Conservation (phyloP, 2,329 filamentous ascomycete species). For the Ceratocystis papillata region DNA sequence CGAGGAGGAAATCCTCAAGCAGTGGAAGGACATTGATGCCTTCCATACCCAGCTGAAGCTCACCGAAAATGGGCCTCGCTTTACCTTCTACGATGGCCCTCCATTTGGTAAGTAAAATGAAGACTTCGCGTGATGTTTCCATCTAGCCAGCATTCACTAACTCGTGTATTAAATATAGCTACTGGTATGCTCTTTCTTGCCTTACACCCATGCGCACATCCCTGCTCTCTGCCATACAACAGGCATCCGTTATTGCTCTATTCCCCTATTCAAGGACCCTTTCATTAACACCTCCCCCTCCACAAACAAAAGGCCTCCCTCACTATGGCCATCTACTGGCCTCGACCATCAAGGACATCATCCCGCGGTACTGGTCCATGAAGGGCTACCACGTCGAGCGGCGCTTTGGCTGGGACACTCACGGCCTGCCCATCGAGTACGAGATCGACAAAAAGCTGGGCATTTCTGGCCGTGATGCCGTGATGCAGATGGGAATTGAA, state of each 20-base stretch:
- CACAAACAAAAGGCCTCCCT: slow-evolving; percentile 26
- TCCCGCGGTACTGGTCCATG: slow-evolving; percentile 86
- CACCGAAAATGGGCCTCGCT: slow-evolving; percentile 68
- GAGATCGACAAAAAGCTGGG: slow-evolving; percentile 87
- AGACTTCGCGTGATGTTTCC: background rate
- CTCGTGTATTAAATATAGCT: slow-evolving; percentile 18
- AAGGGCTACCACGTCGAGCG: slow-evolving; percentile 77
- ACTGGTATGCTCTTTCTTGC: slow-evolving; percentile 22
- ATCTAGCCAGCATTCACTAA: slow-evolving; percentile 14
- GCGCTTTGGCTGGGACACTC: slow-evolving; percentile 78
- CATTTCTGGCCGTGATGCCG: slow-evolving; percentile 68
- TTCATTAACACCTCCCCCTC: background rate
- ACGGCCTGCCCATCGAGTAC: slow-evolving; percentile 78
- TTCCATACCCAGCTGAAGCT: slow-evolving; percentile 37
- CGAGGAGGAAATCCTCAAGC: slow-evolving; percentile 26
- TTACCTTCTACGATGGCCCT: slow-evolving; percentile 90
- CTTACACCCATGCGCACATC: background rate
- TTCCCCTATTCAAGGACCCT: background rate
- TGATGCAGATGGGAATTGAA: slow-evolving; percentile 66
- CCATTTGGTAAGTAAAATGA: slow-evolving; percentile 41
- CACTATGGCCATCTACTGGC: slow-evolving; percentile 56
- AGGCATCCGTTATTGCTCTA: background rate
- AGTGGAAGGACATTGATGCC: slow-evolving; percentile 27
- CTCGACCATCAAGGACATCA: slow-evolving; percentile 86
- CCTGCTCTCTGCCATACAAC: background rate